Conservation (phyloP, 257 asterid species). For the Coffea eugenioides region DNA sequence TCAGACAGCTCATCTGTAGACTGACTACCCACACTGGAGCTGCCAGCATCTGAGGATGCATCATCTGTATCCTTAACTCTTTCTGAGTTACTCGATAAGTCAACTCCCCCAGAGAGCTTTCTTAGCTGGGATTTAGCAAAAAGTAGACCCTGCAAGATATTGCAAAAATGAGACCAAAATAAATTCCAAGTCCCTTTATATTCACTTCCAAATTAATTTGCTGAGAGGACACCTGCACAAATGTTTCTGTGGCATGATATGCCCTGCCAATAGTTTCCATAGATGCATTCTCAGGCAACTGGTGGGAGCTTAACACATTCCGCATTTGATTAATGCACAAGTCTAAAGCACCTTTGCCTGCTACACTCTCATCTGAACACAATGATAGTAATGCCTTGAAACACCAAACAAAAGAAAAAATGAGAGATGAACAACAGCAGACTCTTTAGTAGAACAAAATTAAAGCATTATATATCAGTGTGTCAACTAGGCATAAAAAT, state of each 20-base stretch:
- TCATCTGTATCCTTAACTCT: slow-evolving; percentile 81
- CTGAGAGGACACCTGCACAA: slow-evolving; percentile 71
- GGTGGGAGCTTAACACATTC: slow-evolving; percentile 74
- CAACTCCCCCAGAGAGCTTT: slow-evolving; percentile 74
- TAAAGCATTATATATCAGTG: background rate
- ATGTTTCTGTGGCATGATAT: slow-evolving; percentile 94
- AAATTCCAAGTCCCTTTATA: slow-evolving; percentile 6
- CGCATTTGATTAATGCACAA: slow-evolving; percentile 86
- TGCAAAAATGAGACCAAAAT: slow-evolving; percentile 22
- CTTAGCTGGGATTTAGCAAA: slow-evolving; percentile 88
- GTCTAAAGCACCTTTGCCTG: slow-evolving; percentile 92
- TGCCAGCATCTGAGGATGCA: slow-evolving; percentile 90
- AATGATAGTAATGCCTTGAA: slow-evolving; percentile 77
- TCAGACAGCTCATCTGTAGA: slow-evolving; percentile 84
- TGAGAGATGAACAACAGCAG: background rate
- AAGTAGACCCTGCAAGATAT: slow-evolving; percentile 60
- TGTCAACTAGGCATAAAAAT: background rate
- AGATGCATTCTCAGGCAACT: slow-evolving; percentile 79
- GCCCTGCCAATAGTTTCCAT: slow-evolving; percentile 94
- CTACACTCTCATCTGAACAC: slow-evolving; percentile 75
- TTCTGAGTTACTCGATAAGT: slow-evolving; percentile 71
- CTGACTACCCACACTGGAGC: slow-evolving; percentile 90
- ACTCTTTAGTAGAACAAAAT: background rate
- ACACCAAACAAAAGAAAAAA: slow-evolving; percentile 23
- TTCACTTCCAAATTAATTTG: slow-evolving; percentile 20